Evolutionary conservation across 2,329 filamentous ascomycete genomes (phyloP).

Genomic region (Beauveria varroae): DNA sequence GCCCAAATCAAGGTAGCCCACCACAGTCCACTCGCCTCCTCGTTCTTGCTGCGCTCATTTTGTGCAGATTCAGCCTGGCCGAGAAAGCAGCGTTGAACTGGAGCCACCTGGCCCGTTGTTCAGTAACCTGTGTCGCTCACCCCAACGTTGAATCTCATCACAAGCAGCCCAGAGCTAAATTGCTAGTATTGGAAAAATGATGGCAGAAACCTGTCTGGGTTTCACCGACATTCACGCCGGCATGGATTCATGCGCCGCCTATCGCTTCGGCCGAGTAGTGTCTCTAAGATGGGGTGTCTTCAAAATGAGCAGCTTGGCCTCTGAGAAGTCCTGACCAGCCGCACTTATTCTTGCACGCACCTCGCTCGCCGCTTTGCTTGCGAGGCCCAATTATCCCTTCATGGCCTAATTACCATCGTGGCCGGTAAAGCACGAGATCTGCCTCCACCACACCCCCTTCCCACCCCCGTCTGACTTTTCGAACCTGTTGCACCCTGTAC

Average conservation of each 20-base stretch:
- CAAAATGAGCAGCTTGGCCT: not conserved
- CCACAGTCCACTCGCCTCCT: not conserved
- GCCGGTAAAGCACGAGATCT: conserved; percentile 12
- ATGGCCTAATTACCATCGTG: conserved; percentile 11
- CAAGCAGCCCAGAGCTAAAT: not conserved
- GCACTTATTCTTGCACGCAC: not conserved
- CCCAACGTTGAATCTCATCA: not conserved
- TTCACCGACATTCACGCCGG: conserved; percentile 1
- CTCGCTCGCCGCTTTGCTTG: not conserved
- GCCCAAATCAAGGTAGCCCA: conserved; percentile 7
- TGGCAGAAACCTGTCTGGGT: not conserved
- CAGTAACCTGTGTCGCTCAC: not conserved
- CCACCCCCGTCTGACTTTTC: conserved; percentile 9
- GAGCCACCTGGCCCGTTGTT: conserved; percentile 1
- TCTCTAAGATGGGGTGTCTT: not conserved
- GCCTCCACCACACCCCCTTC: conserved; percentile 6
- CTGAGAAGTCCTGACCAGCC: not conserved
- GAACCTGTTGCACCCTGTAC: conserved; percentile 1
- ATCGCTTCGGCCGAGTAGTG: not conserved
- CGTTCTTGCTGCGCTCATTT: conserved; percentile 1
- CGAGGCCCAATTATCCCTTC: conserved; percentile 2
- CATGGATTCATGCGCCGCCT: not conserved
- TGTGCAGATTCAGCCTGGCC: conserved; percentile 6
- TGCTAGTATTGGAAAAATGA: not conserved
- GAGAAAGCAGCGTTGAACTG: conserved; percentile 7